phyloP scores from a whole-genome alignment of 495 filamentous ascomycete species.

The Sphaerosporella brunnea region DNA sequence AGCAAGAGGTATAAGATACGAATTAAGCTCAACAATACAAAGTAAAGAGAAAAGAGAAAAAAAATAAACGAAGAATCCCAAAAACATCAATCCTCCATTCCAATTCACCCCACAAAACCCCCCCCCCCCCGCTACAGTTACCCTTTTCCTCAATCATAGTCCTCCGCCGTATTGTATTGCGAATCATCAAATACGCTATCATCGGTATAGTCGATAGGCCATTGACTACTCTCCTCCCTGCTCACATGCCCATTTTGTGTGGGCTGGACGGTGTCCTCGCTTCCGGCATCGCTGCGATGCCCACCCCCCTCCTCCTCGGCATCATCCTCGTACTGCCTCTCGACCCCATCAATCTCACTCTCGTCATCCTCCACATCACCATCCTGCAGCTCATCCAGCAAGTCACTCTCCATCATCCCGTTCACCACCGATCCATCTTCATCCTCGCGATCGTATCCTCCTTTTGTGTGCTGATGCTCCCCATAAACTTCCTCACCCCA shows the following conservation, averaged over 20 bases:
- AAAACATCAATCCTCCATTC: too few relatives aligned
- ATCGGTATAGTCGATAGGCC: constrained; percentile 1
- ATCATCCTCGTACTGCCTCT: background rate
- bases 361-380: constrained; percentile 3
- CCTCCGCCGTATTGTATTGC: constrained; percentile 9
- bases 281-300: background rate
- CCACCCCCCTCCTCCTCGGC: background rate
- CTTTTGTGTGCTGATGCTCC: too few relatives aligned
- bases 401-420: background rate
- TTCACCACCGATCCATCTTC: background rate
- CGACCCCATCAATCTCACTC: background rate
- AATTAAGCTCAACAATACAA: too few relatives aligned
- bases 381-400: constrained; percentile 3
- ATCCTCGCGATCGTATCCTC: constrained; percentile 15
- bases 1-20: too few relatives aligned
- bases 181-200: constrained; percentile 6
- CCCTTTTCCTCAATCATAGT: constrained; percentile 4
- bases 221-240: background rate
- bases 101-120: background rate
- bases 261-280: constrained; percentile 5
- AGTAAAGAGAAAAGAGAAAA: too few relatives aligned
- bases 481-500: constrained; percentile 25
- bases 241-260: background rate
- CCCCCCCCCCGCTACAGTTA: background rate
- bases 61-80: too few relatives aligned